These are phyloP conservation scores for Gastrolobium bilobum DNA, from an alignment of 306 rosid species.

Conservation along the genomic window DNA sequence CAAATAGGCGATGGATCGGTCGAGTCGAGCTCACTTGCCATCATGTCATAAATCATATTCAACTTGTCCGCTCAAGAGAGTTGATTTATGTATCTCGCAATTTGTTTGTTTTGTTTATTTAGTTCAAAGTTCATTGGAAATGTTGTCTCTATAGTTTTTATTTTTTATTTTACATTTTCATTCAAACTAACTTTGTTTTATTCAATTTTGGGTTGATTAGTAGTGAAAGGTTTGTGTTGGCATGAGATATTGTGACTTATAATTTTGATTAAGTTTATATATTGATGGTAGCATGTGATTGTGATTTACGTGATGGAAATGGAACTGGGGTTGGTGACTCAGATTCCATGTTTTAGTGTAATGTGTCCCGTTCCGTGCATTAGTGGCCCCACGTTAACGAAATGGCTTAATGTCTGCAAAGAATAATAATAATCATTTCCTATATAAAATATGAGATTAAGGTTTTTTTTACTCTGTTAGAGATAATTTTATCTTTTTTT, in stretches of 20 bases:
- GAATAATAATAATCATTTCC: conserved; percentile 55
- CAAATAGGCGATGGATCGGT: conserved; percentile 37
- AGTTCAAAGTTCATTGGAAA: conserved; percentile 4
- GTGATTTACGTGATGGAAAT: conserved; percentile 36
- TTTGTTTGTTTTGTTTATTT: conserved; percentile 38
- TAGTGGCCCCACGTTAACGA: conserved; percentile 42
- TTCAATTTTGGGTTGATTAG: conserved; percentile 5
- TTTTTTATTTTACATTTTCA: neutral
- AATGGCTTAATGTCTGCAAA: conserved; percentile 41
- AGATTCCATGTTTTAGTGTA: conserved; percentile 47
- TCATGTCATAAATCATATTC: conserved; percentile 9
- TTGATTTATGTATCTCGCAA: conserved; percentile 21
- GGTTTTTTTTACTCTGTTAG: no score
- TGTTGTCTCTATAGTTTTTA: neutral
- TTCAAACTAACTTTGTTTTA: neutral
- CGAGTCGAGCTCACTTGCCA: conserved; percentile 44
- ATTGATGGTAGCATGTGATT: conserved; percentile 39
- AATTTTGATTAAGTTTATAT: neutral
- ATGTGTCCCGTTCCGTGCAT: conserved; percentile 39
- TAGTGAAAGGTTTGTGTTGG: neutral
- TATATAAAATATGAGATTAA: conserved; percentile 3
- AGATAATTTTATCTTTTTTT: no score
- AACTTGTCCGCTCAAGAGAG: no score
- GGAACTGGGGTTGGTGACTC: conserved; percentile 50
- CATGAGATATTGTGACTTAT: no score